Conservation (phyloP, 768 basidiomycete genomes). For the Cubamyces sp. region DNA sequence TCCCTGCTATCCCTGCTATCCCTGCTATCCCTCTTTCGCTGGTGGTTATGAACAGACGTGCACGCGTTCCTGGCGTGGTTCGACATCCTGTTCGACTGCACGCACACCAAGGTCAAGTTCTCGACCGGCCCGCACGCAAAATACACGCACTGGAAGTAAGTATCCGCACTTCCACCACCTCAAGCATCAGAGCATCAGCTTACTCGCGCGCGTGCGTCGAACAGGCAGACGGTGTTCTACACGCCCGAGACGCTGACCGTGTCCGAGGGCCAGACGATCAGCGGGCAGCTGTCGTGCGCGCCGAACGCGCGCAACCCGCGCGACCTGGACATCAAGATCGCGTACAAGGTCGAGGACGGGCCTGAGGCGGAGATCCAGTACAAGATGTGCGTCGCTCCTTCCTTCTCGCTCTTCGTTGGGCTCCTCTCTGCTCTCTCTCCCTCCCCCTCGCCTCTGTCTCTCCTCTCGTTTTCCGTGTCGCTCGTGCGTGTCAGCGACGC, state of each 20-base stretch:
- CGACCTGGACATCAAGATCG: slow-evolving; percentile 88
- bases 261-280: slow-evolving; percentile 70
- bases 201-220: not conserved
- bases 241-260: slow-evolving; percentile 79
- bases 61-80: slow-evolving; percentile 99
- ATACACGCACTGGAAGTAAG: slow-evolving; percentile 96
- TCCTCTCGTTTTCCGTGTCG: not conserved
- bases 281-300: slow-evolving; percentile 73
- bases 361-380: slow-evolving; percentile 55
- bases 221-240: slow-evolving; percentile 97
- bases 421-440: too few relatives aligned
- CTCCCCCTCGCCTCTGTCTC: not conserved
- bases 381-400: slow-evolving; percentile 78
- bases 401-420: slow-evolving; percentile 30
- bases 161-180: slow-evolving; percentile 23
- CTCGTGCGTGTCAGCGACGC: too few relatives aligned
- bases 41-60: slow-evolving; percentile 57
- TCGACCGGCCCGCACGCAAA: slow-evolving; percentile 97
- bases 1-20: too few relatives aligned
- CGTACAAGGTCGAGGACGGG: slow-evolving; percentile 51
- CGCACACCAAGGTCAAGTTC: slow-evolving; percentile 94
- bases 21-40: not conserved
- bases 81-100: slow-evolving; percentile 93
- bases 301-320: slow-evolving; percentile 94
- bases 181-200: not conserved